Conservation (phyloP, 768 basidiomycete genomes). For the Serendipita sp. region DNA sequence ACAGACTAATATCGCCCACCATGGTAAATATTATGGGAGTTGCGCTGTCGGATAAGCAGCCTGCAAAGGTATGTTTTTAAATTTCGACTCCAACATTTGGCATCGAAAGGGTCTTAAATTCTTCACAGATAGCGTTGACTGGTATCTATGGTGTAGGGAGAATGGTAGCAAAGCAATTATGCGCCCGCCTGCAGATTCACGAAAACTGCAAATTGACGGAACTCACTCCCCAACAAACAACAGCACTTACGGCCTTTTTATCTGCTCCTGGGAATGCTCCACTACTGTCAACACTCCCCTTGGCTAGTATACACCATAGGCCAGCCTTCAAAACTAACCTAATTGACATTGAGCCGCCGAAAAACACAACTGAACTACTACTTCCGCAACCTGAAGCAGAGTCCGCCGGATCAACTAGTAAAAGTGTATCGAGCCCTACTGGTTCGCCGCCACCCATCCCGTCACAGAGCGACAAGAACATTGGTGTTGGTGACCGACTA, state of each 20-base stretch:
- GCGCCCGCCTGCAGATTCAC: constrained; percentile 87
- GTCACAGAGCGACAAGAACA: not conserved
- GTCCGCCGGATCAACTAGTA: not conserved
- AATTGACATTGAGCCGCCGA: not conserved
- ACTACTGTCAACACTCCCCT: constrained; percentile 46
- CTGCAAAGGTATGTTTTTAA: constrained; percentile 1
- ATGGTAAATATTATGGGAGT: constrained; percentile 86
- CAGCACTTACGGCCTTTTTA: constrained; percentile 83
- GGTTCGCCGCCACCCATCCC: not conserved
- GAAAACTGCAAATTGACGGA: constrained; percentile 65
- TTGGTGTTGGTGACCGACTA: constrained; percentile 38
- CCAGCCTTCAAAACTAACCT: not conserved
- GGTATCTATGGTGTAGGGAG: constrained; percentile 79
- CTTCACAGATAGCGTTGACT: constrained; percentile 66
- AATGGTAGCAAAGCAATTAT: constrained; percentile 59
- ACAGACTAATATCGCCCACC: constrained; percentile 7
- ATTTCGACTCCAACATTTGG: not conserved
- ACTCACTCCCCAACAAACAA: constrained; percentile 75
- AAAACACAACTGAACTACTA: not conserved
- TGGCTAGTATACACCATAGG: constrained; percentile 37
- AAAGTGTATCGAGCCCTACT: not conserved
- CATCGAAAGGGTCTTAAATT: not conserved
- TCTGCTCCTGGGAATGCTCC: constrained; percentile 72
- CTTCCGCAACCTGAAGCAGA: not conserved
- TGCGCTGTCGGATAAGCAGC: not conserved